Conservation (phyloP, 148 eudicot species). For the Bassia scoparia region DNA sequence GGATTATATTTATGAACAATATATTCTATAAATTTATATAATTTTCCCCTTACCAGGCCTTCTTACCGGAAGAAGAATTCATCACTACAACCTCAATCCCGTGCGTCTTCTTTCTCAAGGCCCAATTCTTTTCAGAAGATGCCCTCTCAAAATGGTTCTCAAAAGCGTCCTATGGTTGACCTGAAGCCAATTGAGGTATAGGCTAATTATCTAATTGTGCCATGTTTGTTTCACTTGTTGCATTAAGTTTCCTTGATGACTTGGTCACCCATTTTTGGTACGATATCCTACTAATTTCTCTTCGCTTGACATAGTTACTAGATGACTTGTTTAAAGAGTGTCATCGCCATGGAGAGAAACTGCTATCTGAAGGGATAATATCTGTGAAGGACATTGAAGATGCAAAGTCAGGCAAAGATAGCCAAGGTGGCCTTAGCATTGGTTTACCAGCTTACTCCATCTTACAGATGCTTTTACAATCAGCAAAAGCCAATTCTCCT, state of each 20-base stretch:
- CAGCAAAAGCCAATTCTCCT: constrained; percentile 61
- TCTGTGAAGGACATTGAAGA: constrained; percentile 69
- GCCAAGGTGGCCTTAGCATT: constrained; percentile 44
- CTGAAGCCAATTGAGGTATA: constrained; percentile 78
- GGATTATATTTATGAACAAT: background rate
- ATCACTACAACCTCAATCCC: constrained; percentile 33
- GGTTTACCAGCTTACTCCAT: constrained; percentile 85
- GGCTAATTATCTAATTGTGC: background rate
- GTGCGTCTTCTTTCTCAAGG: constrained; percentile 50
- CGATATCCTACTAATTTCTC: background rate
- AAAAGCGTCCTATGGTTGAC: constrained; percentile 53
- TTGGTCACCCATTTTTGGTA: background rate
- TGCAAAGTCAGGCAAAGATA: constrained; percentile 57
- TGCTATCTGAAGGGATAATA: constrained; percentile 61
- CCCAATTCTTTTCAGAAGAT: constrained; percentile 45
- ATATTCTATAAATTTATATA: too few relatives aligned
- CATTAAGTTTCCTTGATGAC: background rate
- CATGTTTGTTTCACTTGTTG: background rate
- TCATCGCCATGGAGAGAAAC: constrained; percentile 51
- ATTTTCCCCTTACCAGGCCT: constrained; percentile 45
- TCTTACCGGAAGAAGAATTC: constrained; percentile 45
- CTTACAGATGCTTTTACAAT: constrained; percentile 61
- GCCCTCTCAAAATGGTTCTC: constrained; percentile 46
- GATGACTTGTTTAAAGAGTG: constrained; percentile 62
- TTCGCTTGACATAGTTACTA: constrained; percentile 42